Percentiles rank a stretch among this genome's conserved stretches.
Evolutionary conservation across 108 stramenopile genomes (phyloP).

Genomic region (Pseudonitzschia multistriata): DNA sequence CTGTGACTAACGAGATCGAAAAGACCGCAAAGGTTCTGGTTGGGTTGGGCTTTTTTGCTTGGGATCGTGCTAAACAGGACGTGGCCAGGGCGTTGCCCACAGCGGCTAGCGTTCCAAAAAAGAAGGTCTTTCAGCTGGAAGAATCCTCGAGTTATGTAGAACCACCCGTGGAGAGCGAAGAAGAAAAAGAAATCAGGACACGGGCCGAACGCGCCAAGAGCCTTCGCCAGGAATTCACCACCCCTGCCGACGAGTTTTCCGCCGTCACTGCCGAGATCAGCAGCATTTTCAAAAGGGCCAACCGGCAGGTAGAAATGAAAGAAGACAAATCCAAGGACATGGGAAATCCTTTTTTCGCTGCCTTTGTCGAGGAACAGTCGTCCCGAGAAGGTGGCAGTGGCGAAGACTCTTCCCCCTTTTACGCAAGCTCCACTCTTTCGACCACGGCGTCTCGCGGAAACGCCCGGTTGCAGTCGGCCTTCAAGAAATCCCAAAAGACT

Average conservation of each 20-base stretch:
- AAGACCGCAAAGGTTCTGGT: slow-evolving; percentile 57
- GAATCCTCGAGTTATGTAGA: slow-evolving; percentile 10
- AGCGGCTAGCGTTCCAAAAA: slow-evolving; percentile 32
- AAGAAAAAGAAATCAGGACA: not conserved
- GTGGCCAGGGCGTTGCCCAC: slow-evolving; percentile 72
- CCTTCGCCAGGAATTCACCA: slow-evolving; percentile 56
- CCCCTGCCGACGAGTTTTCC: slow-evolving; percentile 71
- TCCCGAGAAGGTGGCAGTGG: not conserved
- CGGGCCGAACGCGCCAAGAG: not conserved
- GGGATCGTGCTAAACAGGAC: slow-evolving; percentile 71
- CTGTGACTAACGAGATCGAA: slow-evolving; percentile 70
- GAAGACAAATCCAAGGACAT: slow-evolving; percentile 14
- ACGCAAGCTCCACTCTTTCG: not conserved
- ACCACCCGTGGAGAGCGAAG: not conserved
- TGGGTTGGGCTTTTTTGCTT: slow-evolving; percentile 68
- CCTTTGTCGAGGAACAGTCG: slow-evolving; percentile 3
- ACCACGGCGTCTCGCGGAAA: slow-evolving; percentile 13
- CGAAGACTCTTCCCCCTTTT: not conserved
- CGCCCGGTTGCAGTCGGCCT: slow-evolving; percentile 53
- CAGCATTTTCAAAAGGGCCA: slow-evolving; percentile 57
- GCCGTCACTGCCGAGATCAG: slow-evolving; percentile 63
- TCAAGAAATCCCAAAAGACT: slow-evolving; percentile 58
- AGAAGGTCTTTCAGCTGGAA: slow-evolving; percentile 10
- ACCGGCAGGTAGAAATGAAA: slow-evolving; percentile 12
- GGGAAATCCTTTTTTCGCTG: slow-evolving; percentile 15